A percentile compares a stretch with the other conserved stretches of the same genome.
These are phyloP conservation scores for Tricladium varicosporioides DNA, from an alignment of 2,329 filamentous ascomycete genomes.

Conservation along the genomic window DNA sequence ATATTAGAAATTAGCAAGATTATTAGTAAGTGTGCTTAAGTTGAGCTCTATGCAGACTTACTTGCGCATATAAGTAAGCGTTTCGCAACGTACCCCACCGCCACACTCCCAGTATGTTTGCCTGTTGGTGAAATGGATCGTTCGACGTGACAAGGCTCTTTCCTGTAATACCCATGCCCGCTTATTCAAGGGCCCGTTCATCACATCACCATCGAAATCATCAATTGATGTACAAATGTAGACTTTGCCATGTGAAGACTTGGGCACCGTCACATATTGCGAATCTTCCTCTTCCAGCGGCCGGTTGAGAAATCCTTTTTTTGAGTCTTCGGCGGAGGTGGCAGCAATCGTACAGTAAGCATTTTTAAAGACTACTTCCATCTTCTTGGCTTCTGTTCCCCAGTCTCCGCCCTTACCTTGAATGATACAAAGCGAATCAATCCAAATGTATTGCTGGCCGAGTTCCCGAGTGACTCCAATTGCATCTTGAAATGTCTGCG, in stretches of 20 bases:
- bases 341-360: conserved; percentile 4
- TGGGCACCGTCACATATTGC: background rate
- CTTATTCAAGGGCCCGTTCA: background rate
- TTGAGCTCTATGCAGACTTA: background rate
- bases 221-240: background rate
- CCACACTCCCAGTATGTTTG: conserved; percentile 3
- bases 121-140: background rate
- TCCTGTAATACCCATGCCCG: conserved; percentile 6
- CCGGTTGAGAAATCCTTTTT: background rate
- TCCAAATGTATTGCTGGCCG: background rate
- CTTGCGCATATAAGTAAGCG: background rate
- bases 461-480: background rate
- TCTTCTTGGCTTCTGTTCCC: background rate
- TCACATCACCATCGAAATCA: background rate
- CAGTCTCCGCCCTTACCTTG: background rate
- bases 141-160: background rate
- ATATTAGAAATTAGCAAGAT: conserved; percentile 8
- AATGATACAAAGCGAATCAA: conserved; percentile 5
- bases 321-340: background rate
- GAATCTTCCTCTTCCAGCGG: background rate
- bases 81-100: conserved; percentile 4
- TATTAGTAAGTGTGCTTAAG: background rate
- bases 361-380: background rate
- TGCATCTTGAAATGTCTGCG: background rate
- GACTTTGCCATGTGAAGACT: background rate